Percentiles rank a stretch among this genome's conserved stretches.
phyloP scores from a whole-genome alignment of 345 rosid genomes.

The Populus nigra region DNA sequence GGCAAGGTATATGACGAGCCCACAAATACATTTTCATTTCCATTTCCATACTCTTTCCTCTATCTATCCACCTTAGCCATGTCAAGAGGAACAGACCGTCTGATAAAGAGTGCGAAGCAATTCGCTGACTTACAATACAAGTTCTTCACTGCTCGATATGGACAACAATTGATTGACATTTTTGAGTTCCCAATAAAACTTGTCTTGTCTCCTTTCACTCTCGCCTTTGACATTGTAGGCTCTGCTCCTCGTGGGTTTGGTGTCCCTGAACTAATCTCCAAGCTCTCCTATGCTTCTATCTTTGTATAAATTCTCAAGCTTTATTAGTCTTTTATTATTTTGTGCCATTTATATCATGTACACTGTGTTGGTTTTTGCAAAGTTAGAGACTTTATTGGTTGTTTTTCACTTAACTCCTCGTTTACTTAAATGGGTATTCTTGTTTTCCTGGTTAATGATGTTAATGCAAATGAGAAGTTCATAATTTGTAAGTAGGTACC shows the following conservation, averaged over 20 bases:
- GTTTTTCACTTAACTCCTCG: background rate
- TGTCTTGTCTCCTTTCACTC: conserved; percentile 75
- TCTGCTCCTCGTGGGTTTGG: conserved; percentile 94
- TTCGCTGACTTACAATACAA: conserved; percentile 62
- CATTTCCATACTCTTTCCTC: background rate
- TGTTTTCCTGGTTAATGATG: background rate
- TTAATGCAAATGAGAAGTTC: background rate
- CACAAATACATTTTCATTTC: background rate
- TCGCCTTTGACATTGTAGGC: conserved; percentile 85
- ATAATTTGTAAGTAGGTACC: background rate
- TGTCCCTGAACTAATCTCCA: conserved; percentile 74
- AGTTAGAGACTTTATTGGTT: background rate
- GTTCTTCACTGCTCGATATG: conserved; percentile 50
- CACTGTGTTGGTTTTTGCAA: background rate
- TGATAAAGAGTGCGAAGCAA: conserved; percentile 49
- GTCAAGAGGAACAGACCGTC: conserved; percentile 62
- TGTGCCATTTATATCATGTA: background rate
- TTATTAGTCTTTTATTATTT: background rate
- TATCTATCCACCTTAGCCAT: conserved; percentile 29
- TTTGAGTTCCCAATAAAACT: conserved; percentile 75
- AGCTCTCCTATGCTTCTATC: conserved; percentile 63
- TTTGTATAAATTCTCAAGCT: conserved; percentile 46
- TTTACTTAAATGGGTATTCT: background rate
- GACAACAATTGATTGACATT: conserved; percentile 64
- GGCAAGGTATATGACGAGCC: background rate